A percentile compares a stretch with the other conserved stretches of the same genome.
phyloP scores from a whole-genome alignment of 2,329 filamentous ascomycete species.

The Onygenales sp. region DNA sequence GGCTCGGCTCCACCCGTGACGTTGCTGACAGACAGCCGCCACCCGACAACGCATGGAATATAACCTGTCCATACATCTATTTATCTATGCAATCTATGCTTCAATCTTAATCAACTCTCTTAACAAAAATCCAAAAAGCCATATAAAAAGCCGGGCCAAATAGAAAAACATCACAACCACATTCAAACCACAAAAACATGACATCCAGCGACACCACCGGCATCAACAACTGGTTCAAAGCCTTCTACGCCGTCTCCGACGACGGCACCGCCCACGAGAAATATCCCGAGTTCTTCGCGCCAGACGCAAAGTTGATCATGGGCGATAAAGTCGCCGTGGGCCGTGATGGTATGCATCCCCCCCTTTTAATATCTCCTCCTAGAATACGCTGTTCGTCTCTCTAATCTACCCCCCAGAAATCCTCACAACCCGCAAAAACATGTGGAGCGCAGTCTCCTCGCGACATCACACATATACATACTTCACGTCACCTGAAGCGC shows the following conservation, averaged over 20 bases:
- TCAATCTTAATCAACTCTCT: too few relatives aligned
- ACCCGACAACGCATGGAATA: too few relatives aligned
- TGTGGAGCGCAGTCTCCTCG: conserved; percentile 45
- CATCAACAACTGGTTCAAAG: conserved; percentile 13
- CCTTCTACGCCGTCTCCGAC: conserved; percentile 18
- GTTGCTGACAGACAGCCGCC: too few relatives aligned
- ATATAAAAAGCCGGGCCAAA: background rate
- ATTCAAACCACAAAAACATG: too few relatives aligned
- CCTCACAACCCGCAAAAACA: conserved; percentile 39
- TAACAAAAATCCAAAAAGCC: too few relatives aligned
- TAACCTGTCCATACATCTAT: too few relatives aligned
- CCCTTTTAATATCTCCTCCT: background rate
- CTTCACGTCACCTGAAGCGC: conserved; percentile 36
- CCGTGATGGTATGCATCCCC: conserved; percentile 28
- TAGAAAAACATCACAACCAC: background rate
- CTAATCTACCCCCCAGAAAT: conserved; percentile 22
- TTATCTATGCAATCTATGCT: too few relatives aligned
- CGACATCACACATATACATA: conserved; percentile 38
- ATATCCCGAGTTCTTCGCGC: conserved; percentile 40
- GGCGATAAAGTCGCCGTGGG: conserved; percentile 39
- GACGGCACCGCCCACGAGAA: conserved; percentile 38
- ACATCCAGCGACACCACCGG: conserved; percentile 26
- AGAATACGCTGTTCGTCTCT: background rate
- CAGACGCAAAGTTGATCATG: conserved; percentile 44
- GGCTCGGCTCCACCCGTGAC: too few relatives aligned